phyloP scores from a whole-genome alignment of 2,329 filamentous ascomycete genomes.

The Colletotrichum godetiae region DNA sequence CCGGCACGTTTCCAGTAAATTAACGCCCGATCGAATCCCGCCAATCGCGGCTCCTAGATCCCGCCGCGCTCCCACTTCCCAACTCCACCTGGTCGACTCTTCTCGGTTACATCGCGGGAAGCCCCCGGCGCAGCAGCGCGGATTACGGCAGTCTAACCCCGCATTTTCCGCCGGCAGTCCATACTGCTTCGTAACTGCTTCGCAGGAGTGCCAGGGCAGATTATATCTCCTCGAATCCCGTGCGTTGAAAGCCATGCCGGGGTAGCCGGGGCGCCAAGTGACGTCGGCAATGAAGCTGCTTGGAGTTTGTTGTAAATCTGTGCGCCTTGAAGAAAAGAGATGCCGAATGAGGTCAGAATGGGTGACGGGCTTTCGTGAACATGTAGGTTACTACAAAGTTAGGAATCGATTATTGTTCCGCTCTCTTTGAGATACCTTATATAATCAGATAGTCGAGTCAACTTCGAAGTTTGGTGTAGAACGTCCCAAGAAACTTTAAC shows the following conservation, averaged over 20 bases:
- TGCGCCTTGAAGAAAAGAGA: neutral
- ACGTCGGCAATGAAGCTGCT: neutral
- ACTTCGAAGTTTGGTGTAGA: neutral
- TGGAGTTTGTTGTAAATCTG: neutral
- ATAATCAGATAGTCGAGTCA: too few species aligned
- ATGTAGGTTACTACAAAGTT: too few species aligned
- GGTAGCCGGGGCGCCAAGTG: neutral
- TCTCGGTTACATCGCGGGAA: neutral
- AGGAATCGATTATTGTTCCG: too few species aligned
- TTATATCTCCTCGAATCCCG: slow-evolving; percentile 5
- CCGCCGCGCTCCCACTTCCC: neutral
- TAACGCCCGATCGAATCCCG: slow-evolving; percentile 29
- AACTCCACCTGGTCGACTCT: neutral
- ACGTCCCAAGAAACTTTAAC: neutral
- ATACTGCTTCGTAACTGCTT: neutral
- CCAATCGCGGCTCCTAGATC: slow-evolving; percentile 35
- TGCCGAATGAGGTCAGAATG: neutral
- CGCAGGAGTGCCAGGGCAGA: neutral
- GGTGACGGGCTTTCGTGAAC: too few species aligned
- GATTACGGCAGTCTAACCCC: neutral
- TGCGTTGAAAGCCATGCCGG: neutral
- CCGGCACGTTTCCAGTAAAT: neutral
- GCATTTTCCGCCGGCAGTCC: slow-evolving; percentile 1
- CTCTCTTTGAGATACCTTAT: neutral
- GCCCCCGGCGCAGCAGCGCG: neutral